Conservation (phyloP, 2,329 filamentous ascomycete species). For the Dothidotthia symphoricarpi region DNA sequence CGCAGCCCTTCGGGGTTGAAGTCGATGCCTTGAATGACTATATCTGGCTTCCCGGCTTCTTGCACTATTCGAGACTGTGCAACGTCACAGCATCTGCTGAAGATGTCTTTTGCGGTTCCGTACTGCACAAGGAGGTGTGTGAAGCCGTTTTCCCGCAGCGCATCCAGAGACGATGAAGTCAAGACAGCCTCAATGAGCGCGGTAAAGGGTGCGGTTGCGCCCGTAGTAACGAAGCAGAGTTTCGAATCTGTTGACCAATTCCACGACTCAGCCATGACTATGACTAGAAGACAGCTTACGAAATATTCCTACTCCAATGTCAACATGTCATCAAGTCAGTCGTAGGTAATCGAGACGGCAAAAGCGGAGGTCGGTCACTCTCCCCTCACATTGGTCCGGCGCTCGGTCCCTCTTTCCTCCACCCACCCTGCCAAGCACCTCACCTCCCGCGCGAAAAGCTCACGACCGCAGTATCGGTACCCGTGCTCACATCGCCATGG, state of each 20-base stretch:
- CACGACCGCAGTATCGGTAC: conserved; percentile 18
- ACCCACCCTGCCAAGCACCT: conserved; percentile 22
- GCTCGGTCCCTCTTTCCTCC: conserved; percentile 24
- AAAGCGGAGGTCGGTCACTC: conserved; percentile 25
- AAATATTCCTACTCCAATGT: too few species aligned
- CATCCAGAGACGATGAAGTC: conserved; percentile 59
- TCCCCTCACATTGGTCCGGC: conserved; percentile 17
- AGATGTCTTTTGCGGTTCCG: conserved; percentile 62
- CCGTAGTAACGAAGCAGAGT: conserved; percentile 82
- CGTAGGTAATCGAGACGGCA: conserved; percentile 3
- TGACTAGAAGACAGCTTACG: too few species aligned
- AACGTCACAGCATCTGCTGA: conserved; percentile 40
- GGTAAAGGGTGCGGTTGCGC: conserved; percentile 83
- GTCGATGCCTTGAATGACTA: conserved; percentile 60
- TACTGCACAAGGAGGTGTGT: conserved; percentile 77
- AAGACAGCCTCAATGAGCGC: conserved; percentile 67
- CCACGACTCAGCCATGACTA: conserved; percentile 22
- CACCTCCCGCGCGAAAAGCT: conserved; percentile 36
- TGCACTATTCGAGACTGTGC: conserved; percentile 17
- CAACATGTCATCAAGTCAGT: too few species aligned
- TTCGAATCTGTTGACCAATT: conserved; percentile 33
- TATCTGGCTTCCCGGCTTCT: conserved; percentile 5
- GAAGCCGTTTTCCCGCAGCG: conserved; percentile 61
- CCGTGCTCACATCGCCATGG: conserved; percentile 29
- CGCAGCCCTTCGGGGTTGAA: conserved; percentile 63